A percentile compares a stretch with the other conserved stretches of the same genome.
Conservation (phyloP, 257 asterid species). For the Solanum clarkiae region DNA sequence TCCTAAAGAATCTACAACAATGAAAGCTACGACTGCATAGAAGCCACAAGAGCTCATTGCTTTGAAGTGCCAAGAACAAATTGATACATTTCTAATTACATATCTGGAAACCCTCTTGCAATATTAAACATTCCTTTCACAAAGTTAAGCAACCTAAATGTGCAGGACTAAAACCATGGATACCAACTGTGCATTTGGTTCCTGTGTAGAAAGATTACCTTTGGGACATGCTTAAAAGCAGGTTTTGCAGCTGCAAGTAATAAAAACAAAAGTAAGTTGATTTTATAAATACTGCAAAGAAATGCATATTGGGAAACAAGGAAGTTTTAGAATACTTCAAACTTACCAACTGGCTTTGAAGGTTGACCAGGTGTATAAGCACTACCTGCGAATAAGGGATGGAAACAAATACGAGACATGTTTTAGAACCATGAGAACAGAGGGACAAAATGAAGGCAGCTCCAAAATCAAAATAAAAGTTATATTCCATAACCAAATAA, state of each 20-base stretch:
- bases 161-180: neutral
- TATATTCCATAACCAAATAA: neutral
- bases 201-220: slow-evolving; percentile 26
- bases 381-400: slow-evolving; percentile 46
- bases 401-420: neutral
- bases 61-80: neutral
- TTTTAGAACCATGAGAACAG: neutral
- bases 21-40: neutral
- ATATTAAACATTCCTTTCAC: neutral
- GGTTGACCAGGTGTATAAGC: slow-evolving; percentile 91
- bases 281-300: slow-evolving; percentile 2
- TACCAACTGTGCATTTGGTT: neutral
- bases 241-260: slow-evolving; percentile 38
- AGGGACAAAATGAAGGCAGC: neutral
- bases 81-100: neutral
- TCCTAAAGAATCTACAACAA: neutral
- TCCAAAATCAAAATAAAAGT: neutral
- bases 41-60: neutral
- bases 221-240: slow-evolving; percentile 89
- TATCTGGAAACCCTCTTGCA: neutral
- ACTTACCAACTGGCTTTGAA: slow-evolving; percentile 38
- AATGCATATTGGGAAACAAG: neutral
- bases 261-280: neutral
- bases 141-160: neutral
- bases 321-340: neutral